Evolutionary conservation across 1,284 basidiomycete genomes (phyloP).

Genomic region (Xerocomus cyaneibrunnescens): DNA sequence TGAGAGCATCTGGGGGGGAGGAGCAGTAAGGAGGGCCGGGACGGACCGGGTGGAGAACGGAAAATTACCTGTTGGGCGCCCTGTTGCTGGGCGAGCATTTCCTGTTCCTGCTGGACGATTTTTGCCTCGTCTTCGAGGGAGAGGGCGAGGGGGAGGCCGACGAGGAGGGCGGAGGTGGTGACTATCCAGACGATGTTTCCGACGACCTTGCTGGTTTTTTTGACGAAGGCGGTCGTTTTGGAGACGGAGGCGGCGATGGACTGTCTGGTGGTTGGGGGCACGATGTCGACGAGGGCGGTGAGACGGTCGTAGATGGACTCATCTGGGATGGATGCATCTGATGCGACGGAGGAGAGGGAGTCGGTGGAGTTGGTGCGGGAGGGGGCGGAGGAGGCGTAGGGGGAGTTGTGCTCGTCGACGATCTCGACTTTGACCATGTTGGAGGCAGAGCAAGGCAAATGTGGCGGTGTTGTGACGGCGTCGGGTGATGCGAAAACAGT

Average conservation of each 20-base stretch:
- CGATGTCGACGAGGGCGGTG: slow-evolving; percentile 91
- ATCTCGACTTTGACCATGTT: slow-evolving; percentile 84
- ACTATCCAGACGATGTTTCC: slow-evolving; percentile 94
- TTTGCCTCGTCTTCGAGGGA: slow-evolving; percentile 95
- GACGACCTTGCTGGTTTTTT: slow-evolving; percentile 65
- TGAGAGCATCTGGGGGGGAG: slow-evolving; percentile 58
- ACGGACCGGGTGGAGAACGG: background rate
- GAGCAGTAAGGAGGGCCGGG: slow-evolving; percentile 11
- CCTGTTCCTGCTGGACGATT: slow-evolving; percentile 92
- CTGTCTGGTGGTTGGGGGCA: slow-evolving; percentile 87
- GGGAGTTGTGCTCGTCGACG: slow-evolving; percentile 73
- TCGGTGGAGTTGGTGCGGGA: slow-evolving; percentile 66
- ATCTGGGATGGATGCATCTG: slow-evolving; percentile 56
- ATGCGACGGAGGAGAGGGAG: slow-evolving; percentile 74
- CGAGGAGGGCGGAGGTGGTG: slow-evolving; percentile 90
- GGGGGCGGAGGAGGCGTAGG: slow-evolving; percentile 65
- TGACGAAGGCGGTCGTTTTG: slow-evolving; percentile 62
- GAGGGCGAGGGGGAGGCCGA: slow-evolving; percentile 91
- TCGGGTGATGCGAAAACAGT: slow-evolving; percentile 16
- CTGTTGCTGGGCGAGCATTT: slow-evolving; percentile 90
- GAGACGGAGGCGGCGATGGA: slow-evolving; percentile 63
- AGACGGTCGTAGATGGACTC: slow-evolving; percentile 92
- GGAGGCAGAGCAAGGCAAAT: background rate
- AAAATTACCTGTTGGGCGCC: slow-evolving; percentile 82
- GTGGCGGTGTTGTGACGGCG: slow-evolving; percentile 27